Evolutionary conservation across 306 rosid species (phyloP).

Genomic region (Cicer cuneatum): DNA sequence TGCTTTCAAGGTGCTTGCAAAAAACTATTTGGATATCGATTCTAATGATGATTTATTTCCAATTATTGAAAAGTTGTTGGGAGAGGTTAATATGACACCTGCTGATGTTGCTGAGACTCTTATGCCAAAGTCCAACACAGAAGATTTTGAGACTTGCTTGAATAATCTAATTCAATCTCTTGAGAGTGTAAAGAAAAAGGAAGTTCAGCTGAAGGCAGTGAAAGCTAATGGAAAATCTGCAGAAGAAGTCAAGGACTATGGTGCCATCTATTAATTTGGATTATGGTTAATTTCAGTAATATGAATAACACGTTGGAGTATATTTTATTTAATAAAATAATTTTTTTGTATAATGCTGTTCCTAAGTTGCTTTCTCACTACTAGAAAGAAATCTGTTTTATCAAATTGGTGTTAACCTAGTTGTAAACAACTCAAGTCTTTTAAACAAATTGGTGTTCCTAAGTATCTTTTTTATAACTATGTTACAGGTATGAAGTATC

Average conservation of each 20-base stretch:
- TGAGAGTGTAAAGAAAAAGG: constrained; percentile 50
- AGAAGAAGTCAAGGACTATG: constrained; percentile 43
- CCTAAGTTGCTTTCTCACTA: too few relatives aligned
- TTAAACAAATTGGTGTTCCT: too few relatives aligned
- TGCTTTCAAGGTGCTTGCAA: constrained; percentile 68
- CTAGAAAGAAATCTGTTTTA: too few relatives aligned
- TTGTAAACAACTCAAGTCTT: too few relatives aligned
- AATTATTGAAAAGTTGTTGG: constrained; percentile 46
- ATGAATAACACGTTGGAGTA: too few relatives aligned
- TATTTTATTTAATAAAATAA: too few relatives aligned
- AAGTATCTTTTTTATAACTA: too few relatives aligned
- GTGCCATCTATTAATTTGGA: background rate
- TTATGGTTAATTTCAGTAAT: too few relatives aligned
- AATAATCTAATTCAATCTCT: constrained; percentile 59
- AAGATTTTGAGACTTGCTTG: constrained; percentile 53
- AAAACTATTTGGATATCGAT: constrained; percentile 67
- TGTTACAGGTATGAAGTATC: too few relatives aligned
- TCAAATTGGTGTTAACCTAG: too few relatives aligned
- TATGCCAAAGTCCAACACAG: constrained; percentile 60
- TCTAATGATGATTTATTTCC: constrained; percentile 52
- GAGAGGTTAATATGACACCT: constrained; percentile 57
- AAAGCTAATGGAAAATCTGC: constrained; percentile 35
- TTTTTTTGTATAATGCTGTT: too few relatives aligned
- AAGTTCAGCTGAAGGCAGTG: constrained; percentile 43
- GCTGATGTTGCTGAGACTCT: constrained; percentile 80